These are phyloP conservation scores for Termitomyces bulborhizus DNA, from an alignment of 768 basidiomycete species.

Conservation along the genomic window DNA sequence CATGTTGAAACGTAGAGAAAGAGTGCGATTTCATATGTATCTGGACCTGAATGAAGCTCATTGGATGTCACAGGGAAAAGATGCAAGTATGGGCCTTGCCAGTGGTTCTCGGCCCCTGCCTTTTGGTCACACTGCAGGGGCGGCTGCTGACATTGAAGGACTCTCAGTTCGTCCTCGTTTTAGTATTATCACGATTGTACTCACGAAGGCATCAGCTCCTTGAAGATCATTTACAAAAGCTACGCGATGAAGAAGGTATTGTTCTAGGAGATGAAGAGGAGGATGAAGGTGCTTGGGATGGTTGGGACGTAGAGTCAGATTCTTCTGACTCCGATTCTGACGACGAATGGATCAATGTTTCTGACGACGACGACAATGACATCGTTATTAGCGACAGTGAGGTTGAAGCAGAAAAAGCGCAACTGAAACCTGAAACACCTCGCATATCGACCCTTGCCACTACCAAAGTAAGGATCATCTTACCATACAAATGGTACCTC, in stretches of 20 bases:
- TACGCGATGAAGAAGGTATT: slow-evolving; percentile 59
- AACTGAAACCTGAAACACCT: slow-evolving; percentile 24
- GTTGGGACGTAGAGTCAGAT: slow-evolving; percentile 84
- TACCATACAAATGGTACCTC: not conserved
- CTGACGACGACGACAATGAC: slow-evolving; percentile 57
- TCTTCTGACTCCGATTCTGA: slow-evolving; percentile 51
- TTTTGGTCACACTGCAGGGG: slow-evolving; percentile 74
- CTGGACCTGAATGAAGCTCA: slow-evolving; percentile 2
- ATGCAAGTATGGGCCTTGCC: slow-evolving; percentile 73
- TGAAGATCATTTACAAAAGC: slow-evolving; percentile 76
- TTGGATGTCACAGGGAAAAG: slow-evolving; percentile 64
- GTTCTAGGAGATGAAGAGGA: slow-evolving; percentile 44
- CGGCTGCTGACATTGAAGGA: slow-evolving; percentile 85
- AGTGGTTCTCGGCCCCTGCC: slow-evolving; percentile 62
- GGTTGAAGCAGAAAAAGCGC: slow-evolving; percentile 59
- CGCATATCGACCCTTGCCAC: slow-evolving; percentile 68
- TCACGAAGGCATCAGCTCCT: slow-evolving; percentile 50
- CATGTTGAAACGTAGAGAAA: slow-evolving; percentile 82
- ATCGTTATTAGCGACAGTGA: slow-evolving; percentile 86
- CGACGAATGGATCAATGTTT: slow-evolving; percentile 82
- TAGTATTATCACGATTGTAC: not conserved
- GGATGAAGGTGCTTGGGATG: slow-evolving; percentile 72
- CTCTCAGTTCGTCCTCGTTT: slow-evolving; percentile 54
- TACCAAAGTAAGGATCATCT: slow-evolving; percentile 53
- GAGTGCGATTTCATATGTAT: slow-evolving; percentile 39